Evolutionary conservation across 169 alveolate species (phyloP).

Genomic region (Plasmodium knowlesi): DNA sequence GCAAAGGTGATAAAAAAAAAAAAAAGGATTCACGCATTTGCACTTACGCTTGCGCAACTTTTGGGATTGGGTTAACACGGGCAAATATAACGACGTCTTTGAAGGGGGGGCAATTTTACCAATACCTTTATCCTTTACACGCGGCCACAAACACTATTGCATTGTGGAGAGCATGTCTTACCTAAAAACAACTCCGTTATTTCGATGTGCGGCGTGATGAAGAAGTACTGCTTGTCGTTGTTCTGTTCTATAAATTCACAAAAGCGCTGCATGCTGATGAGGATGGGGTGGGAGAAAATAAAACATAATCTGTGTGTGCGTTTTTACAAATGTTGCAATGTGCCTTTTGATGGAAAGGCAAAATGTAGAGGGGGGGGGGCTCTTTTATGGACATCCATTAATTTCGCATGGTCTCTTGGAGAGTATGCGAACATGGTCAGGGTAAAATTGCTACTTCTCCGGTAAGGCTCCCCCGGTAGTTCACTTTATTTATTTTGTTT

Average conservation of each 20-base stretch:
- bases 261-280: conserved; percentile 42
- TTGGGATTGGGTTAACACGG: background rate
- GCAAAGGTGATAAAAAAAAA: conserved; percentile 4
- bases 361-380: background rate
- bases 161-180: background rate
- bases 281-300: background rate
- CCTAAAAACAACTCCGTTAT: conserved; percentile 70
- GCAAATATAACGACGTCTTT: background rate
- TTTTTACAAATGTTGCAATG: background rate
- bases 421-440: background rate
- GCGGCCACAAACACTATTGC: background rate
- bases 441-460: background rate
- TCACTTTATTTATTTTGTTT: background rate
- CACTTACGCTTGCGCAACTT: background rate
- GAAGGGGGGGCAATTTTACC: background rate
- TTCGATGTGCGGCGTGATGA: conserved; percentile 71
- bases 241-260: conserved; percentile 44
- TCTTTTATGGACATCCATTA: background rate
- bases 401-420: background rate
- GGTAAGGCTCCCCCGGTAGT: background rate
- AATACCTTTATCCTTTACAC: background rate
- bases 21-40: background rate
- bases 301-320: background rate
- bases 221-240: conserved; percentile 55
- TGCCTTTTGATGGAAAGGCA: background rate